Conservation (phyloP, 1,139 yeast genomes). For the Pichia terricola region DNA sequence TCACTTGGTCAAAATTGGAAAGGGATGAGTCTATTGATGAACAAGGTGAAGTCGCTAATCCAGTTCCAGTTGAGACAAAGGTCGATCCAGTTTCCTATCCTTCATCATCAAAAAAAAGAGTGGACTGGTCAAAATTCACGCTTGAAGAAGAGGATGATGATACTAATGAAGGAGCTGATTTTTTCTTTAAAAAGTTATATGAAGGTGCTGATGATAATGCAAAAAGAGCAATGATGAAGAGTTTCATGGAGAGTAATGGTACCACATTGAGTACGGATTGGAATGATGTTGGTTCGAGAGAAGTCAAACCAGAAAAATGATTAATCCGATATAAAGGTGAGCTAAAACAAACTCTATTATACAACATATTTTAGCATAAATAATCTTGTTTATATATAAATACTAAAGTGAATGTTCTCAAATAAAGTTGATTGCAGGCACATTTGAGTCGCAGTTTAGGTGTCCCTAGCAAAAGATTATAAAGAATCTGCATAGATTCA, state of each 20-base stretch:
- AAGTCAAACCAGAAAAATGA: constrained; percentile 47
- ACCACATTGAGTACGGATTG: constrained; percentile 91
- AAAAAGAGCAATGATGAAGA: constrained; percentile 92
- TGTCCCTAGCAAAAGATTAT: too few relatives aligned
- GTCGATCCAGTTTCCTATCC: constrained; percentile 37
- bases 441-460: too few relatives aligned
- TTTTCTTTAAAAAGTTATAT: constrained; percentile 55
- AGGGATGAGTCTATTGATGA: constrained; percentile 11
- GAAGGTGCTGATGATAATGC: constrained; percentile 82
- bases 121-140: constrained; percentile 67
- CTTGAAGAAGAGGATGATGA: constrained; percentile 35
- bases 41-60: background rate
- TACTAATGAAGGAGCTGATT: constrained; percentile 18
- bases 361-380: too few relatives aligned
- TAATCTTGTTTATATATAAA: too few relatives aligned
- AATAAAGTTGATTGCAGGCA: too few relatives aligned
- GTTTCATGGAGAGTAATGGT: constrained; percentile 88
- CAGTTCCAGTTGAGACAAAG: constrained; percentile 15
- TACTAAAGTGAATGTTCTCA: too few relatives aligned
- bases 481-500: too few relatives aligned
- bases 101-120: constrained; percentile 46
- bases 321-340: too few relatives aligned
- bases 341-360: too few relatives aligned
- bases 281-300: constrained; percentile 70
- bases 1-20: constrained; percentile 39